Base-by-base conservation (phyloP, 176 grass and related monocot species). In the Urochloa ruziziensis region DNA sequence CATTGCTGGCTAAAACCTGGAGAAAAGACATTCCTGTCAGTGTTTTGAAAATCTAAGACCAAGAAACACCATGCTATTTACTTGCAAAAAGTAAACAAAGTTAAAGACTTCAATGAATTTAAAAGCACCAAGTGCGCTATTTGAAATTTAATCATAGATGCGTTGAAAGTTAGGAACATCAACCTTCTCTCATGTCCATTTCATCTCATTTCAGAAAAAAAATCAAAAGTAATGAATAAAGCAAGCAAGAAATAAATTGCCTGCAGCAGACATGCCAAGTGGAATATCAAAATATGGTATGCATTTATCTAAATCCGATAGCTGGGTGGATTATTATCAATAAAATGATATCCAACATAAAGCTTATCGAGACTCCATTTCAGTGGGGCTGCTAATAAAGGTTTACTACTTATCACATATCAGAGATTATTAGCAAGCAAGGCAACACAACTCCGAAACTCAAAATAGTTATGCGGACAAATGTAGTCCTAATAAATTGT, bases 1-100 rank as follows among this genome's bases (percentile, higher is more conserved):
- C 89, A 99, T 99, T 99, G 81, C 97, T 99, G 70, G 97, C 97
- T 63, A 99, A 77, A 67, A 99, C 97, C 97, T 99, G 86, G 56
- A 70, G 63, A 85, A 32, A 53, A 88, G 21, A 70, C 61, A 67
- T 73, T 72, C 36, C 8, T 79, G 25, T 69, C 2, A 71, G 29
- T 39, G 51, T 79, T 19, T 39, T 17, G 27, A 86, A 73, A 59
- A 72, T 19, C 28, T 54, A 78, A 71, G 43, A 56, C 46, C 24
- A 34, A 19, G 9, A 73, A 65, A 6, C 60, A 67, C 4, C 24
- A 67, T 4, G 18, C n/a, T n/a, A n/a, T 49, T 13, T 16, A 29
- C 37, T 13, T 6, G 37, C 14, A 19, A 46, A 44, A 40, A 23
- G 13, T 15, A 73, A 4, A 17, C 6, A 3, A 16, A 66, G 73